These are phyloP conservation scores for Maudiozyma pseudohumilis DNA, from an alignment of 805 yeast genomes.

Conservation along the genomic window DNA sequence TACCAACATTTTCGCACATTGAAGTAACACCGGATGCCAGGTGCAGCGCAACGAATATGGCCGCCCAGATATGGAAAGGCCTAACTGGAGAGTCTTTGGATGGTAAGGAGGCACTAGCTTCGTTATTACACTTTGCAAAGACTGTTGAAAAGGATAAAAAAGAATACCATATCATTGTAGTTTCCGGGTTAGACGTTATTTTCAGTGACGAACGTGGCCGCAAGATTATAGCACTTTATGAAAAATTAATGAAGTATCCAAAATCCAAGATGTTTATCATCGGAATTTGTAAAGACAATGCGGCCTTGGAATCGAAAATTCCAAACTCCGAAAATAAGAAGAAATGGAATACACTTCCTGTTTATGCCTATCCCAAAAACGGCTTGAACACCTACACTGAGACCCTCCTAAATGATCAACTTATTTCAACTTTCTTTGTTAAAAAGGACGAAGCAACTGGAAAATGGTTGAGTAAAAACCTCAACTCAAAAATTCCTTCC, in stretches of 20 bases:
- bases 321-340: neutral
- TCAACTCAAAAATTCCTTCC: neutral
- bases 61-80: neutral
- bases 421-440: neutral
- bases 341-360: neutral
- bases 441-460: neutral
- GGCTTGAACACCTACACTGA: neutral
- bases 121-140: conserved; percentile 61
- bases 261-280: neutral
- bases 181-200: conserved; percentile 85
- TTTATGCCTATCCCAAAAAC: neutral
- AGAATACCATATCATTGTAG: conserved; percentile 52
- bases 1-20: neutral
- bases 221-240: neutral
- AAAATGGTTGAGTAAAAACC: neutral
- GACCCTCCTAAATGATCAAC: neutral
- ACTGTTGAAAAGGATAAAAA: conserved; percentile 26
- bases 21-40: neutral
- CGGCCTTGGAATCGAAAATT: neutral
- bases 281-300: neutral
- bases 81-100: neutral
- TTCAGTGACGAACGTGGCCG: conserved; percentile 25
- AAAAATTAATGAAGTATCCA: neutral
- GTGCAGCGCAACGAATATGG: neutral
- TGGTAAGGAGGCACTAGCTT: conserved; percentile 38